These are phyloP conservation scores for Coemansia sp. DNA, from an alignment of 192 early-diverging fungal species.

Conservation along the genomic window DNA sequence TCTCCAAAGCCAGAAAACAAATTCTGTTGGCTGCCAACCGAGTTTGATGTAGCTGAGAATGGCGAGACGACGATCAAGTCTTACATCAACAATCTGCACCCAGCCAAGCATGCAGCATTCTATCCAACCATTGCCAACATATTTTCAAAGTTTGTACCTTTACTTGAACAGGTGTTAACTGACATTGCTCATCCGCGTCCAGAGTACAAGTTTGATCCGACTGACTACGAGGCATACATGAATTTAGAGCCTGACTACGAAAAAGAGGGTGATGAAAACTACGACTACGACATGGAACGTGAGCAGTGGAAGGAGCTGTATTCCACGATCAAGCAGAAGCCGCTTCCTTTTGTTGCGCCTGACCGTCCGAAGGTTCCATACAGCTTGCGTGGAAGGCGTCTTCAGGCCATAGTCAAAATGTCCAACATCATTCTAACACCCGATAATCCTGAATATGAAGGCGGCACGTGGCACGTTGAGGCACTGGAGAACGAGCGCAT, in stretches of 20 bases:
- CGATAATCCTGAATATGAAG: conserved; percentile 58
- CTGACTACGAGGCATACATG: conserved; percentile 26
- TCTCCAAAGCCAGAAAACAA: no score
- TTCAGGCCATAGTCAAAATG: conserved; percentile 72
- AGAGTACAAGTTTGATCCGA: conserved; percentile 6
- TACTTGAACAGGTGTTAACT: conserved; percentile 60
- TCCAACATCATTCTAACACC: conserved; percentile 66
- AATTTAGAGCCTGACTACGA: conserved; percentile 6
- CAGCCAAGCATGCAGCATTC: conserved; percentile 43
- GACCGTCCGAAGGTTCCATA: conserved; percentile 19
- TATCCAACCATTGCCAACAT: conserved; percentile 55
- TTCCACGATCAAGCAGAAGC: conserved; percentile 17
- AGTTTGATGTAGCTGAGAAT: conserved; percentile 54
- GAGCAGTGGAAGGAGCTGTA: conserved; percentile 12
- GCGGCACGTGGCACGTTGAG: conserved; percentile 68
- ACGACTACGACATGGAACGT: conserved; percentile 29
- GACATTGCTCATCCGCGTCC: conserved; percentile 19
- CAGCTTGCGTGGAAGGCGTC: conserved; percentile 33
- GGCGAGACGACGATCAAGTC: conserved; percentile 53
- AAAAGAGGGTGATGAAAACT: conserved; percentile 14
- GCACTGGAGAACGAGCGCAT: conserved; percentile 71
- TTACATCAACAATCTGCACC: conserved; percentile 79
- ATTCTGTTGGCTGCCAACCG: conserved; percentile 64
- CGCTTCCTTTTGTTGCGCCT: conserved; percentile 37
- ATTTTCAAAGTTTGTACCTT: conserved; percentile 58